phyloP scores from a whole-genome alignment of 2,329 filamentous ascomycete species.

The Alternaria arbusti region DNA sequence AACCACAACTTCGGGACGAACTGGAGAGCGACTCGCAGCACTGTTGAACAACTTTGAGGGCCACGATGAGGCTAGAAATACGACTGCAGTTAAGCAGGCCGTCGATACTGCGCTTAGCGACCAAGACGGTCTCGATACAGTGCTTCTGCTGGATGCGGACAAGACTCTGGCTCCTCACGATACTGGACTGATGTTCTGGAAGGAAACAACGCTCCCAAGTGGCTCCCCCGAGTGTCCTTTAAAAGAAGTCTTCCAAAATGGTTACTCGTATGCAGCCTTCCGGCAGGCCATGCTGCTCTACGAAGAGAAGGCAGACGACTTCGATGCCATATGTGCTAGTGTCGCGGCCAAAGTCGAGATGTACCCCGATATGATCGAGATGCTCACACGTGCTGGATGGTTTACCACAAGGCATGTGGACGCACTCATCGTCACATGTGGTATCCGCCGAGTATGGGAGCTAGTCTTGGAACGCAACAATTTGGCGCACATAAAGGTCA shows the following conservation, averaged over 20 bases:
- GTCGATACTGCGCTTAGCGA: not conserved
- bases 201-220: constrained; percentile 17
- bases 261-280: constrained; percentile 63
- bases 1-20: not conserved
- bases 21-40: constrained; percentile 9
- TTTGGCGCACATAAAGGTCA: constrained; percentile 56
- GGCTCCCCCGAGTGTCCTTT: constrained; percentile 34
- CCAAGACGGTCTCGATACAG: constrained; percentile 39
- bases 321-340: constrained; percentile 54
- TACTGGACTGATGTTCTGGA: constrained; percentile 60
- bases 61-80: constrained; percentile 52
- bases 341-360: constrained; percentile 54
- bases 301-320: constrained; percentile 55
- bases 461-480: constrained; percentile 56
- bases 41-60: constrained; percentile 49
- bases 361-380: constrained; percentile 55
- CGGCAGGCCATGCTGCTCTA: constrained; percentile 61
- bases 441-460: constrained; percentile 62
- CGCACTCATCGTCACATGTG: constrained; percentile 63
- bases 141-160: constrained; percentile 66
- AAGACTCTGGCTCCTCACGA: constrained; percentile 61
- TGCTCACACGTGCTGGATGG: constrained; percentile 49
- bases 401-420: constrained; percentile 47
- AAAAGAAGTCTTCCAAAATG: constrained; percentile 56
- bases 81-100: not conserved